Conservation (phyloP, 1,284 basidiomycete species). For the Pseudozyma thailandica region DNA sequence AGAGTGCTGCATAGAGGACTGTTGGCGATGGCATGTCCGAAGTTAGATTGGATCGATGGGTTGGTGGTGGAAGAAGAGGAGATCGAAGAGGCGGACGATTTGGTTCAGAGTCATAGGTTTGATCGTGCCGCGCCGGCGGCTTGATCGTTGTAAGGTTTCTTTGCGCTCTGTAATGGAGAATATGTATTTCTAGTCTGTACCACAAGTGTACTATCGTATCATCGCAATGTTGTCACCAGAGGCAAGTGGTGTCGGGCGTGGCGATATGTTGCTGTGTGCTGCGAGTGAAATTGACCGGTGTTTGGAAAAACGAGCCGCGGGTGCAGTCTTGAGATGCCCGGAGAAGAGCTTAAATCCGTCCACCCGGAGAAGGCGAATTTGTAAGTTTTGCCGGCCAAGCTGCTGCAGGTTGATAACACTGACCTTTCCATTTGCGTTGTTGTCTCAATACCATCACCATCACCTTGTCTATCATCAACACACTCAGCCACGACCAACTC, state of each 20-base stretch:
- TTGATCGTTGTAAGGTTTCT: no score
- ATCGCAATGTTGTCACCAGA: no score
- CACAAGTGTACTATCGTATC: no score
- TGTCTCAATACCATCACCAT: neutral
- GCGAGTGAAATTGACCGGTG: neutral
- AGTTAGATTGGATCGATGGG: constrained; percentile 64
- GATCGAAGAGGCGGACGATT: constrained; percentile 51
- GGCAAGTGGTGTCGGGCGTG: no score
- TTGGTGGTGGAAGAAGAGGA: constrained; percentile 55
- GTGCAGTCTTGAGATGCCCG: neutral
- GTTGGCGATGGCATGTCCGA: constrained; percentile 62
- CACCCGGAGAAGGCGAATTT: neutral
- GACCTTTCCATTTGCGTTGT: neutral
- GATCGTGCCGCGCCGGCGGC: constrained; percentile 6
- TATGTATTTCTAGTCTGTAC: no score
- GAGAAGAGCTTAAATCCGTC: constrained; percentile 1
- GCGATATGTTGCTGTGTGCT: no score
- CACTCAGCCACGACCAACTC: neutral
- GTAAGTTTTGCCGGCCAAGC: neutral
- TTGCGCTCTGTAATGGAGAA: no score
- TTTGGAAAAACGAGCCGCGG: neutral
- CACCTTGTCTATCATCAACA: neutral
- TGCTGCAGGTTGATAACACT: neutral
- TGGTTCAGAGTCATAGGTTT: constrained; percentile 40
- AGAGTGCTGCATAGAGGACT: constrained; percentile 61